phyloP scores from a whole-genome alignment of 169 alveolate genomes.

The Plasmodium sp. region DNA sequence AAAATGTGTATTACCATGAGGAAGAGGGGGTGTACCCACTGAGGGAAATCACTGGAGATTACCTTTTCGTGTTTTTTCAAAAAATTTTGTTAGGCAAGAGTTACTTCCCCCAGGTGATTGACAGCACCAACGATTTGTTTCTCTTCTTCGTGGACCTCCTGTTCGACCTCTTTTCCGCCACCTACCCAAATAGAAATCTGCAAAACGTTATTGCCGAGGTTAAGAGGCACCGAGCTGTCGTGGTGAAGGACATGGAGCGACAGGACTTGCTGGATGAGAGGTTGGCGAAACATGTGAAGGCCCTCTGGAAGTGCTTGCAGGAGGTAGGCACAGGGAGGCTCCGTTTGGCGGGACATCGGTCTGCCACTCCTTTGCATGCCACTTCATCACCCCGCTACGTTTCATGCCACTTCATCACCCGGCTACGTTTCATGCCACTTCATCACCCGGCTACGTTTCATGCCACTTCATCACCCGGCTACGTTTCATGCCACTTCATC shows the following conservation, averaged over 20 bases:
- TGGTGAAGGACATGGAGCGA: slow-evolving; percentile 1
- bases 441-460: not conserved
- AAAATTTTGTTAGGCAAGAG: slow-evolving; percentile 9
- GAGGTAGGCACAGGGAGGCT: not conserved
- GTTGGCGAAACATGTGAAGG: slow-evolving; percentile 10
- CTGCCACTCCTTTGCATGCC: not conserved
- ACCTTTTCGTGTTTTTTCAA: slow-evolving; percentile 45
- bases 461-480: not conserved
- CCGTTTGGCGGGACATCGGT: not conserved
- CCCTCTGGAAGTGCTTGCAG: not conserved
- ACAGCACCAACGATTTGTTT: slow-evolving; percentile 64
- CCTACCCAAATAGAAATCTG: slow-evolving; percentile 37
- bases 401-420: not conserved
- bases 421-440: no score
- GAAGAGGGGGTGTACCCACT: not conserved
- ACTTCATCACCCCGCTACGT: not conserved
- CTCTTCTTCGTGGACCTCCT: slow-evolving; percentile 40
- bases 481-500: not conserved
- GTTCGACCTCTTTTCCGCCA: not conserved
- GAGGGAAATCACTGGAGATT: slow-evolving; percentile 21
- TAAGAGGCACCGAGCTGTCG: not conserved
- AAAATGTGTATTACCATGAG: slow-evolving; percentile 42
- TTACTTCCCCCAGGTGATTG: slow-evolving; percentile 21
- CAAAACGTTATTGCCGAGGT: slow-evolving; percentile 7
- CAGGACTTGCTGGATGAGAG: not conserved